Evolutionary conservation across 179 eudicot species (phyloP).

Genomic region (Gypsophila paniculata): DNA sequence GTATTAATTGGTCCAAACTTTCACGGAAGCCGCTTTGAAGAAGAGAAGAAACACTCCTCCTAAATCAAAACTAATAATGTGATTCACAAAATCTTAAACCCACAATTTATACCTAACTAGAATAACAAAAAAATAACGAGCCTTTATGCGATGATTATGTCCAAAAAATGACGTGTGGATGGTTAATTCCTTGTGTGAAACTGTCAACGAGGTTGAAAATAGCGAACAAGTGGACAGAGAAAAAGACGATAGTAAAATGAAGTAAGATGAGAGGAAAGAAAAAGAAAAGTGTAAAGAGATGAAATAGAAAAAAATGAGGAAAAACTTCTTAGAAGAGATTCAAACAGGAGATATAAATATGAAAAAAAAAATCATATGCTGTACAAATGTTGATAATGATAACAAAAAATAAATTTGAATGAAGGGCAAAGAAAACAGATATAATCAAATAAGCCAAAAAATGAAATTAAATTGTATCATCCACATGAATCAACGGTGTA

Average conservation of each 20-base stretch:
- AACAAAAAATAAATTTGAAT: neutral
- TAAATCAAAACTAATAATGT: slow-evolving; percentile 23
- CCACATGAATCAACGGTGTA: neutral
- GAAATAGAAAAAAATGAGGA: neutral
- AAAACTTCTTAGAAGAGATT: neutral
- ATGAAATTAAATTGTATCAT: neutral
- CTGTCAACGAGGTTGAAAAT: neutral
- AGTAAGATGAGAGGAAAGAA: neutral
- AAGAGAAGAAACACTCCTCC: slow-evolving; percentile 98
- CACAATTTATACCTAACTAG: neutral
- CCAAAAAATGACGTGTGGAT: no score
- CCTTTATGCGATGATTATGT: no score
- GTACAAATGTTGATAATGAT: neutral
- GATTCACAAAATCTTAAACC: slow-evolving; percentile 20
- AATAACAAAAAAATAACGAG: no score
- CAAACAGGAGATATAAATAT: neutral
- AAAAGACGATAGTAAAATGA: neutral
- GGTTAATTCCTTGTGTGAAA: no score
- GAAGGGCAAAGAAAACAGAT: neutral
- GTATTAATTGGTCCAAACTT: slow-evolving; percentile 91
- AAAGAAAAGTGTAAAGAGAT: neutral
- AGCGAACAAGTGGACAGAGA: neutral
- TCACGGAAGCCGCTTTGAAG: slow-evolving; percentile 96
- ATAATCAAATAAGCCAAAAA: neutral
- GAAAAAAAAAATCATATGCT: neutral